Conservation (phyloP, 345 rosid species). For the Hibiscus tridactylites region DNA sequence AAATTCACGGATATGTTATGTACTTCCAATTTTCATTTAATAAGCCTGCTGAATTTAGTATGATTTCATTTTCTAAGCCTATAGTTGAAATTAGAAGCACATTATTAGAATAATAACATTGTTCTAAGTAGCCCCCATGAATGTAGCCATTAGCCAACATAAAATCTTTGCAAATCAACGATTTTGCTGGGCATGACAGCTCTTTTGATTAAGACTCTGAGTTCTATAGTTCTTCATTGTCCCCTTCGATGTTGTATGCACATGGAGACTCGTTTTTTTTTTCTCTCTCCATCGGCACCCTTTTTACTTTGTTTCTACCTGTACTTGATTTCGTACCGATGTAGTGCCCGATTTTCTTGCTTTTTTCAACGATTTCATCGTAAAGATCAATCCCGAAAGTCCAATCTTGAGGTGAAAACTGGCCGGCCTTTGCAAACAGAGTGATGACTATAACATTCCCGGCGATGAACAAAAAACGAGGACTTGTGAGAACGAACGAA, state of each 20-base stretch:
- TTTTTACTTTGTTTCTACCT: conserved; percentile 30
- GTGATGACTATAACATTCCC: conserved; percentile 73
- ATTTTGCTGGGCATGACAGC: conserved; percentile 1
- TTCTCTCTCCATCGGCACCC: background rate
- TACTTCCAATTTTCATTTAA: background rate
- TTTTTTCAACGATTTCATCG: conserved; percentile 37
- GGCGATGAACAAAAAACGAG: conserved; percentile 63
- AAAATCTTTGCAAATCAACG: conserved; percentile 4
- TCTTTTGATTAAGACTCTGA: conserved; percentile 19
- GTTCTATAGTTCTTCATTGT: conserved; percentile 18
- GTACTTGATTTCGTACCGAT: conserved; percentile 9
- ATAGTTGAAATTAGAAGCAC: background rate
- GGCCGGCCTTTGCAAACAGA: conserved; percentile 63
- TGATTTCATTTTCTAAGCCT: background rate
- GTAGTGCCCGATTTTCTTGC: conserved; percentile 24
- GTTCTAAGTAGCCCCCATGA: too few relatives aligned
- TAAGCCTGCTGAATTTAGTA: background rate
- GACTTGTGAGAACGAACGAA: conserved; percentile 45
- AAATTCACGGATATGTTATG: background rate
- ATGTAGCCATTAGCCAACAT: background rate
- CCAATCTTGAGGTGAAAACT: conserved; percentile 35
- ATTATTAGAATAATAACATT: background rate
- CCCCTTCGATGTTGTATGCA: background rate
- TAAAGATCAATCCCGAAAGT: conserved; percentile 29
- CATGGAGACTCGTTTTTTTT: background rate